Percentiles rank a stretch among this genome's conserved stretches.
Evolutionary conservation across 257 asterid species (phyloP).

Genomic region (Solanum bulbocastanum): DNA sequence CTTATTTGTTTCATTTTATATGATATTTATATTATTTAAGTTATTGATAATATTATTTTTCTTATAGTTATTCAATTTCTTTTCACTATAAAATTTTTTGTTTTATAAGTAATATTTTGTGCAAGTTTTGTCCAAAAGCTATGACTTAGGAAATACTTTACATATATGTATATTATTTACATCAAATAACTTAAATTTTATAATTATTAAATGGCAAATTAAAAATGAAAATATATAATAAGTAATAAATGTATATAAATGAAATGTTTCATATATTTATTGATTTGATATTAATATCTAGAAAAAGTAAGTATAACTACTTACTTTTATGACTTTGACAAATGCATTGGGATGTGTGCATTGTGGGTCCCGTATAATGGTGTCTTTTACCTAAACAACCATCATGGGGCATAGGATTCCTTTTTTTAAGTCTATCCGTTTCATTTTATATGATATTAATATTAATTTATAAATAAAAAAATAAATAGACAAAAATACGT

Average conservation of each 20-base stretch:
- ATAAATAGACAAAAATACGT: accelerated
- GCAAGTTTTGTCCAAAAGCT: not conserved
- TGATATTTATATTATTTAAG: not conserved
- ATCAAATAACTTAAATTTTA: not conserved
- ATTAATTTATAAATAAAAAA: not conserved
- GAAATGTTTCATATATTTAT: not conserved
- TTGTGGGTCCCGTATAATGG: not conserved
- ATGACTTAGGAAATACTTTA: not conserved
- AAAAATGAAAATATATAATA: not conserved
- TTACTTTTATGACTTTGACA: not conserved
- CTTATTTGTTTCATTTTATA: not conserved
- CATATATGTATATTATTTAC: not conserved
- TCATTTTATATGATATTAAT: not conserved
- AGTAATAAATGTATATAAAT: not conserved
- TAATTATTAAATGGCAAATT: not conserved
- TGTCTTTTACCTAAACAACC: not conserved
- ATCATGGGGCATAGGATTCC: not conserved
- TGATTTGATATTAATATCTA: not conserved
- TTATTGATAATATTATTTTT: not conserved
- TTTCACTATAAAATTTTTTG: not conserved
- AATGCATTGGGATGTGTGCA: not conserved
- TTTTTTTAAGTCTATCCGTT: accelerated
- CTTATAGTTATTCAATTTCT: not conserved
- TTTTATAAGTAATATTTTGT: not conserved
- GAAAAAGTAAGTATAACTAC: not conserved